A percentile compares a stretch with the other conserved stretches of the same genome.
Evolutionary conservation across 2,329 filamentous ascomycete genomes (phyloP).

Genomic region (Penicillium sp.): DNA sequence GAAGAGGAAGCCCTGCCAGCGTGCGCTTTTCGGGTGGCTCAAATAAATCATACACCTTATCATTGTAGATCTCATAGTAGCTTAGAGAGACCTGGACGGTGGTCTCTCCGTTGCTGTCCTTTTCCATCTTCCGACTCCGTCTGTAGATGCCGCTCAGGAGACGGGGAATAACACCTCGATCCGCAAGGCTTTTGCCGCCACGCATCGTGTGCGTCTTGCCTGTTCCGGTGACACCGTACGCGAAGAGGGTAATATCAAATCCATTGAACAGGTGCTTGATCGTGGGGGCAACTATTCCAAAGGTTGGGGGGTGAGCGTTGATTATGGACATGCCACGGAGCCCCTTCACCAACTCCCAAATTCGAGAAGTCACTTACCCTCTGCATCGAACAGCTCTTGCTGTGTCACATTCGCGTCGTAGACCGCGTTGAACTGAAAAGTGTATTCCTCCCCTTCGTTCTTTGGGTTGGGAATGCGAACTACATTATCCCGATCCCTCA

Average conservation of each 20-base stretch:
- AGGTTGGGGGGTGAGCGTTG: constrained; percentile 18
- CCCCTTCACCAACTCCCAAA: background rate
- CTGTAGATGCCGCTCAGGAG: constrained; percentile 84
- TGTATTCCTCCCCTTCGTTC: constrained; percentile 87
- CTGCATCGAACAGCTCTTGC: constrained; percentile 82
- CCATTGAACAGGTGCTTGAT: constrained; percentile 86
- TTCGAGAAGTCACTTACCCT: constrained; percentile 62
- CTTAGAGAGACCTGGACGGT: constrained; percentile 74
- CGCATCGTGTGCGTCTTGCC: constrained; percentile 97
- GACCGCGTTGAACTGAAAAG: constrained; percentile 91
- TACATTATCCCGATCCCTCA: constrained; percentile 62
- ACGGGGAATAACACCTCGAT: constrained; percentile 84
- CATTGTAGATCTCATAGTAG: constrained; percentile 97
- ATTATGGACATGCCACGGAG: background rate
- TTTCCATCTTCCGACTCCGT: constrained; percentile 78
- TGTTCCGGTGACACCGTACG: constrained; percentile 89
- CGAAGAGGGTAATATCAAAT: constrained; percentile 85
- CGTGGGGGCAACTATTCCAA: constrained; percentile 72
- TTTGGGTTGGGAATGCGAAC: constrained; percentile 93
- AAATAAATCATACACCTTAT: constrained; percentile 90
- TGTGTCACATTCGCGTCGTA: constrained; percentile 81
- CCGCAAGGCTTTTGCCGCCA: constrained; percentile 80
- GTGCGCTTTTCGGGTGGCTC: constrained; percentile 86
- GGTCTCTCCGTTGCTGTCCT: constrained; percentile 72
- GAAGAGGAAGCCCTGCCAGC: constrained; percentile 73